Conservation (phyloP, 768 basidiomycete genomes). For the Suillus ampliporus region DNA sequence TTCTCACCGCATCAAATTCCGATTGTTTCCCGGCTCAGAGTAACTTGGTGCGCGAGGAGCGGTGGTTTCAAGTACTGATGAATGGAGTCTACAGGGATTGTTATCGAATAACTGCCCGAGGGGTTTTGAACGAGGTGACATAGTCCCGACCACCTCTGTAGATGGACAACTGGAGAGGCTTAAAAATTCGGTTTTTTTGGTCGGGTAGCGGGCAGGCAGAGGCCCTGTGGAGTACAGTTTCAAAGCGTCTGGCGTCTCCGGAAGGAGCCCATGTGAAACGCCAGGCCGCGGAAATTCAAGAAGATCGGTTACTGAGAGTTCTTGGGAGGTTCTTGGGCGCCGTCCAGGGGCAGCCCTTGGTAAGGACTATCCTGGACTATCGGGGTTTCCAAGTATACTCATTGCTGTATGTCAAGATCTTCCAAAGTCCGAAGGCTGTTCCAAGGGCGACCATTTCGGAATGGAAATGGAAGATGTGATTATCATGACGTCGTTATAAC, state of each 20-base stretch:
- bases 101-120: not conserved
- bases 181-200: no score
- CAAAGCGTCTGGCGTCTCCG: not conserved
- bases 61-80: not conserved
- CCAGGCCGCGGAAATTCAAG: not conserved
- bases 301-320: not conserved
- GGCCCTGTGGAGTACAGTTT: not conserved
- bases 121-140: no score
- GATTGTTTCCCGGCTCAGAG: not conserved
- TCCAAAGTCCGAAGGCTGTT: slow-evolving; percentile 5
- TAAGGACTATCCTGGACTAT: not conserved
- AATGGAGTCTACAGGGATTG: not conserved
- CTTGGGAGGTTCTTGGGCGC: not conserved
- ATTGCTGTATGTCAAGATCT: not conserved
- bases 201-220: no score
- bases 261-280: not conserved
- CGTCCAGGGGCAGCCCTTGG: not conserved
- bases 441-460: not conserved
- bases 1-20: not conserved
- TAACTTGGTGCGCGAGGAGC: no score
- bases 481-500: slow-evolving; percentile 4
- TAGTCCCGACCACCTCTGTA: not conserved
- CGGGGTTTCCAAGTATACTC: not conserved
- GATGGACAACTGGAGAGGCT: not conserved
- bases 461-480: slow-evolving; percentile 1